phyloP scores from a whole-genome alignment of 2,329 filamentous ascomycete species.

The Aspergillus sp. region DNA sequence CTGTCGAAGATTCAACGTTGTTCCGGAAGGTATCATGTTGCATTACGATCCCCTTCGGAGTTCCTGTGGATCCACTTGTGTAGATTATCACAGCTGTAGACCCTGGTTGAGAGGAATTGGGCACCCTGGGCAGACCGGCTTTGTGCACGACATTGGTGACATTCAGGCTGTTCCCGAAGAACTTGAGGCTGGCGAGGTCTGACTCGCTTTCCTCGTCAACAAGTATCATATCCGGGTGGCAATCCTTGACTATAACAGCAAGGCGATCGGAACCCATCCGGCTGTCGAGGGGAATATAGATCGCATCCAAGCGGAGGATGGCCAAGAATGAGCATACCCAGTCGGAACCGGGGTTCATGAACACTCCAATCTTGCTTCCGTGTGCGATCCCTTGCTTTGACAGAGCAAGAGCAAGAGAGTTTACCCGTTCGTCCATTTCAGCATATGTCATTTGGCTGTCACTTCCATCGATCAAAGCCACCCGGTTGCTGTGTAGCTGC shows the following conservation, averaged over 20 bases:
- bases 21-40: slow-evolving; percentile 12
- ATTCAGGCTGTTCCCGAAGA: neutral
- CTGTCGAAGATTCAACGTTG: slow-evolving; percentile 1
- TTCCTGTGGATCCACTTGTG: slow-evolving; percentile 26
- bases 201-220: neutral
- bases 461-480: slow-evolving; percentile 28
- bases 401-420: slow-evolving; percentile 35
- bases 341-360: slow-evolving; percentile 1
- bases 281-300: slow-evolving; percentile 17
- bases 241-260: neutral
- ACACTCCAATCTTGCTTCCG: slow-evolving; percentile 3
- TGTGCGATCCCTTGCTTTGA: neutral
- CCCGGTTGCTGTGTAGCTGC: slow-evolving; percentile 7
- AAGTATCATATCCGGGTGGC: neutral
- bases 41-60: slow-evolving; percentile 44
- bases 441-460: slow-evolving; percentile 35
- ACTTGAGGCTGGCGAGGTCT: too few relatives aligned
- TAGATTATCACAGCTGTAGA: slow-evolving; percentile 36
- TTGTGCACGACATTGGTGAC: neutral
- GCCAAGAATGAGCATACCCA: slow-evolving; percentile 14
- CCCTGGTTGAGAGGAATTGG: slow-evolving; percentile 9
- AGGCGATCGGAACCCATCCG: neutral
- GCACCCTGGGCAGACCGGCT: neutral
- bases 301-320: slow-evolving; percentile 9
- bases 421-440: slow-evolving; percentile 30